Evolutionary conservation across 176 grass and related monocot species (phyloP), one percentile per base, ranked within the genome.

Genomic region (Ampelocalamus luodianensis): DNA sequence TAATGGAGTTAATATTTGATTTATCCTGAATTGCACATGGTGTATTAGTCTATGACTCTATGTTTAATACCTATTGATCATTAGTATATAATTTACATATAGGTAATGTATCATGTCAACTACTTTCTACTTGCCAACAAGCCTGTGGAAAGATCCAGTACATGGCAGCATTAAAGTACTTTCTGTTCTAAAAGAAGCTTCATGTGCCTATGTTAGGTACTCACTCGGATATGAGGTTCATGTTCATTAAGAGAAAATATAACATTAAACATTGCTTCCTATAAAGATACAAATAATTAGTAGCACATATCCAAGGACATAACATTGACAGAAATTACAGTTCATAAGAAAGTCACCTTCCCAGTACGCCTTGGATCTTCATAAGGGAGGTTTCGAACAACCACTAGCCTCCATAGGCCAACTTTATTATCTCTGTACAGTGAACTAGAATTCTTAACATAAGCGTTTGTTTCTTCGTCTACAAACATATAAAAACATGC

Each of bases 401-500:
- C 85, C 10, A 96, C 88, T 88, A 95, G 85, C 86, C 90, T 95
- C 96, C 96, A 99, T 51, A 99, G 26, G 60, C 96, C 96, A 86
- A 99, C 79, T 86, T 89, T 89, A 74, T 92, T 94, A 60, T 71
- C 83, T 59, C 26, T 81, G 54, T 91, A 87, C 38, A 88, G 4
- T 24, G 85, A 80, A 77, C 86, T 99, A 75, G 90, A 89, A 76
- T 96, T 99, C 65, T 89, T 94, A 68, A 91, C 84, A 86, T 94
- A 94, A 59, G 77, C 80, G 44, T 92, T 86, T 84, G 96, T 99
- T 91, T 96, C 90, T 78, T 99, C 93, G 64, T 99, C 96, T 34
- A 99, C 96, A 86, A 99, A 99, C 93, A 99, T 99, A 80, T 95
- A 99, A 85, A 99, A 99, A 39, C 91, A 96, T 65, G 87, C 93